A percentile compares a stretch with the other conserved stretches of the same genome.
These are phyloP conservation scores for Hypericum androsaemum DNA, from an alignment of 345 rosid genomes.

Conservation along the genomic window DNA sequence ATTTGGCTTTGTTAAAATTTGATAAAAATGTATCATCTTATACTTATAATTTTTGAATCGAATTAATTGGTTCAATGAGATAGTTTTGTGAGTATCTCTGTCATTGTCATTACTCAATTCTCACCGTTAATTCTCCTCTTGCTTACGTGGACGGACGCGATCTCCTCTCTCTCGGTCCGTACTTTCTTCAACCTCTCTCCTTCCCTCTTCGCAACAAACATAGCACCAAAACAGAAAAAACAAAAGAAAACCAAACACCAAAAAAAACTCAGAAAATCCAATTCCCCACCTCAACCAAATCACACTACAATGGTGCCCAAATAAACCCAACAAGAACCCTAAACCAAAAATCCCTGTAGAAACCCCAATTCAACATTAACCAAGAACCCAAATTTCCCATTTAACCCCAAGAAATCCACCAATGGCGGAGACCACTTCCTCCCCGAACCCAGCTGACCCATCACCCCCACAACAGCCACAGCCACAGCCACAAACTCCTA, in stretches of 20 bases:
- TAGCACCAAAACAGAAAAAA: not conserved
- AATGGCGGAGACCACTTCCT: slow-evolving; percentile 15
- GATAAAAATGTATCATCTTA: too few species aligned
- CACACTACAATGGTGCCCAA: too few species aligned
- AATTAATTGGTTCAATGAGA: too few species aligned
- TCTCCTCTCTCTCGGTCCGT: not conserved
- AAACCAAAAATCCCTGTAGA: too few species aligned
- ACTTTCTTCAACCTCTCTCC: not conserved
- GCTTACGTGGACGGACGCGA: slow-evolving; percentile 10
- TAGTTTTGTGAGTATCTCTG: too few species aligned
- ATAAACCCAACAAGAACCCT: too few species aligned
- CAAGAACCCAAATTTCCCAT: too few species aligned
- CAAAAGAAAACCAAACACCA: too few species aligned
- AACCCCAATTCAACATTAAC: too few species aligned
- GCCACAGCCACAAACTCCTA: not conserved
- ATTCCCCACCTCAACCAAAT: too few species aligned
- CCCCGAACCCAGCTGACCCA: slow-evolving; percentile 8
- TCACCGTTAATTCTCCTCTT: not conserved
- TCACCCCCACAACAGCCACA: slow-evolving; percentile 13
- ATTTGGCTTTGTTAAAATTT: too few species aligned
- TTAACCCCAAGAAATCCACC: not conserved
- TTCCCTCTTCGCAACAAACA: not conserved
- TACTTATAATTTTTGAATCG: too few species aligned
- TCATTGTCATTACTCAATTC: not conserved
- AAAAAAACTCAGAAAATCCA: not conserved